These are phyloP conservation scores for Cryphonectria radicalis DNA, from an alignment of 2,329 filamentous ascomycete species.

Conservation along the genomic window DNA sequence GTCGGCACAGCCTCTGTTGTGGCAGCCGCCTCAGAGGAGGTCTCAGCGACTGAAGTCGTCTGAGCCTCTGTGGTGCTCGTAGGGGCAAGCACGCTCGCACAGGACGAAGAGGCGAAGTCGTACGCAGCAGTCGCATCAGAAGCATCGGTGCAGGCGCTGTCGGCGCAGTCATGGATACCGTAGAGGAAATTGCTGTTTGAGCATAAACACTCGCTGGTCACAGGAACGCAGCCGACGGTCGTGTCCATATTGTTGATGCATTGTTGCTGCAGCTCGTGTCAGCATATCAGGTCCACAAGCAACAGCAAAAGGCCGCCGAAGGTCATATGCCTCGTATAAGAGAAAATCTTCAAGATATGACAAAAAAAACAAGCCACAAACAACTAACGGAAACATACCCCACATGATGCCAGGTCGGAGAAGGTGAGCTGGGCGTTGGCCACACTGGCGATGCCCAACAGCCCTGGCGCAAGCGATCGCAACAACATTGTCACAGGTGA, in stretches of 20 bases:
- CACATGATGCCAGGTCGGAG: constrained; percentile 25
- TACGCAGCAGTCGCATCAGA: constrained; percentile 30
- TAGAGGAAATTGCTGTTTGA: constrained; percentile 29
- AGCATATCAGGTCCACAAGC: not conserved
- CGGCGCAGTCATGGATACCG: constrained; percentile 33
- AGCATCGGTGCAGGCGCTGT: constrained; percentile 29
- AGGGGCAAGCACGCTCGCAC: constrained; percentile 23
- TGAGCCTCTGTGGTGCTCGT: constrained; percentile 11
- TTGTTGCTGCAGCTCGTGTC: constrained; percentile 21
- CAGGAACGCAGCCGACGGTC: constrained; percentile 24
- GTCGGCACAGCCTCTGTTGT: constrained; percentile 20
- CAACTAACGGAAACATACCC: constrained; percentile 19
- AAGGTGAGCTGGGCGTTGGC: constrained; percentile 26
- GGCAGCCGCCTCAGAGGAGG: constrained; percentile 13
- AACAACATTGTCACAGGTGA: constrained; percentile 17
- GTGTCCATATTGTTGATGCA: constrained; percentile 24
- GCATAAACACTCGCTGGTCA: constrained; percentile 34
- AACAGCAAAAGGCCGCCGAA: not conserved
- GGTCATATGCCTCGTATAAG: not conserved
- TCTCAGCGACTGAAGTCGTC: constrained; percentile 11
- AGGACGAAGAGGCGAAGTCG: constrained; percentile 30
- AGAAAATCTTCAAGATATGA: not conserved
- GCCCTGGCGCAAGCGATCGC: constrained; percentile 20
- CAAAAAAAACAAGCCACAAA: not conserved
- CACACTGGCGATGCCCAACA: constrained; percentile 23